These are phyloP conservation scores for Microcyclosporella mali DNA, from an alignment of 2,329 filamentous ascomycete species.

Conservation along the genomic window DNA sequence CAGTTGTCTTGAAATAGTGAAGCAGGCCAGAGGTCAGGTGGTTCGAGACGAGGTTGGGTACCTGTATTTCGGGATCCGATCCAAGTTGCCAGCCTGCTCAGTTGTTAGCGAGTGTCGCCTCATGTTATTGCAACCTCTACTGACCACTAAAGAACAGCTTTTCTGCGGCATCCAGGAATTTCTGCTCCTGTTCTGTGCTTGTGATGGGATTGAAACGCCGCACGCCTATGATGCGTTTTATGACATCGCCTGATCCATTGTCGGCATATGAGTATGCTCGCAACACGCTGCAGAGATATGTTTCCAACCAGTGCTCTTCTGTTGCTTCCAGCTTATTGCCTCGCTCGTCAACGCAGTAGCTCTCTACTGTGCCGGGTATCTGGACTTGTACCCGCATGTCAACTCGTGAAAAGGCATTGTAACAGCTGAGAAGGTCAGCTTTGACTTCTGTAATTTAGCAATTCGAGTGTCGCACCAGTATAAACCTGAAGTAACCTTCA, in stretches of 20 bases:
- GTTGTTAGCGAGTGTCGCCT: constrained; percentile 5
- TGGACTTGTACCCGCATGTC: constrained; percentile 99
- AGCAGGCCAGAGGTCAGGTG: constrained; percentile 90
- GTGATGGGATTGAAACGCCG: constrained; percentile 95
- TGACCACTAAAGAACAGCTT: constrained; percentile 86
- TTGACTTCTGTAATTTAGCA: not conserved
- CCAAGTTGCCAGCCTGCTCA: constrained; percentile 80
- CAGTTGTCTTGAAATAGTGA: constrained; percentile 92
- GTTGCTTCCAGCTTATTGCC: constrained; percentile 91
- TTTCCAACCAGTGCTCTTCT: constrained; percentile 93
- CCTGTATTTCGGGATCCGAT: constrained; percentile 93
- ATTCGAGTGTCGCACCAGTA: constrained; percentile 68
- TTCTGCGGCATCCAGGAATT: constrained; percentile 89
- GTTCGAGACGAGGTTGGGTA: constrained; percentile 93
- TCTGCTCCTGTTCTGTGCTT: constrained; percentile 96
- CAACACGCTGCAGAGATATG: constrained; percentile 90
- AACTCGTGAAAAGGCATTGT: constrained; percentile 96
- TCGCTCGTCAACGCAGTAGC: constrained; percentile 94
- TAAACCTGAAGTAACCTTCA: constrained; percentile 87
- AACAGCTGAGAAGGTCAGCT: constrained; percentile 56
- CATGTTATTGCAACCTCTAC: not conserved
- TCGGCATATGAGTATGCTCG: constrained; percentile 95
- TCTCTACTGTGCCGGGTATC: constrained; percentile 92
- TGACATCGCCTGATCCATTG: constrained; percentile 86
- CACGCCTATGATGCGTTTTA: constrained; percentile 96